These are phyloP conservation scores for Candida lessepsii DNA, from an alignment of 805 yeast species.

Conservation along the genomic window DNA sequence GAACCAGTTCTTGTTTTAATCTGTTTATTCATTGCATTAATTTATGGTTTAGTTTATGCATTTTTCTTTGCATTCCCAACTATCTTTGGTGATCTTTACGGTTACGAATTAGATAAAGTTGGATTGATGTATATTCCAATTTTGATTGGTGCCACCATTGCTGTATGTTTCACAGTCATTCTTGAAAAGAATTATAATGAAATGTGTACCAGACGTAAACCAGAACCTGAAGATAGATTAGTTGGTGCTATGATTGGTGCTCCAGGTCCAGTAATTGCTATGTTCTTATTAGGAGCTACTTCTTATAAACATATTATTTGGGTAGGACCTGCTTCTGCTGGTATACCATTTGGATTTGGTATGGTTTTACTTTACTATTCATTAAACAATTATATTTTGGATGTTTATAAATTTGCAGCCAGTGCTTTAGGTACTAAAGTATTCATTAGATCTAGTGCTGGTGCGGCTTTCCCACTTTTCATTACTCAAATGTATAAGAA, in stretches of 20 bases:
- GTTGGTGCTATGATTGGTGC: conserved; percentile 81
- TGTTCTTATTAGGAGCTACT: conserved; percentile 81
- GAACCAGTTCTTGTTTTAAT: conserved; percentile 85
- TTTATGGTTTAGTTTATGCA: conserved; percentile 87
- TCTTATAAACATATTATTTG: conserved; percentile 63
- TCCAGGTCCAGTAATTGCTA: conserved; percentile 77
- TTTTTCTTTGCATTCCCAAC: conserved; percentile 96
- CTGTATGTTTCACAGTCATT: conserved; percentile 70
- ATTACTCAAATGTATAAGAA: conserved; percentile 77
- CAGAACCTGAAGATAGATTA: conserved; percentile 78
- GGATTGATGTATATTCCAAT: conserved; percentile 92
- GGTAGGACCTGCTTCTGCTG: conserved; percentile 63
- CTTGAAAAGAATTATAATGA: conserved; percentile 62
- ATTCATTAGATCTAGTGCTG: conserved; percentile 77
- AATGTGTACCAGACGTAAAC: conserved; percentile 51
- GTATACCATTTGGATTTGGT: conserved; percentile 59
- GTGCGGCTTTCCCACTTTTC: conserved; percentile 83
- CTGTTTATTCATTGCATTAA: conserved; percentile 83
- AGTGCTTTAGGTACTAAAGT: conserved; percentile 81
- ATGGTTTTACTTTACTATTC: conserved; percentile 61
- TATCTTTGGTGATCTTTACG: conserved; percentile 74
- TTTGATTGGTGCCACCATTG: conserved; percentile 78
- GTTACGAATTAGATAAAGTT: conserved; percentile 70
- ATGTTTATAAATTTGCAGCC: conserved; percentile 81
- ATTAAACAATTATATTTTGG: conserved; percentile 79